These are phyloP conservation scores for Colletotrichum sp. DNA, from an alignment of 2,329 filamentous ascomycete genomes.

Conservation along the genomic window DNA sequence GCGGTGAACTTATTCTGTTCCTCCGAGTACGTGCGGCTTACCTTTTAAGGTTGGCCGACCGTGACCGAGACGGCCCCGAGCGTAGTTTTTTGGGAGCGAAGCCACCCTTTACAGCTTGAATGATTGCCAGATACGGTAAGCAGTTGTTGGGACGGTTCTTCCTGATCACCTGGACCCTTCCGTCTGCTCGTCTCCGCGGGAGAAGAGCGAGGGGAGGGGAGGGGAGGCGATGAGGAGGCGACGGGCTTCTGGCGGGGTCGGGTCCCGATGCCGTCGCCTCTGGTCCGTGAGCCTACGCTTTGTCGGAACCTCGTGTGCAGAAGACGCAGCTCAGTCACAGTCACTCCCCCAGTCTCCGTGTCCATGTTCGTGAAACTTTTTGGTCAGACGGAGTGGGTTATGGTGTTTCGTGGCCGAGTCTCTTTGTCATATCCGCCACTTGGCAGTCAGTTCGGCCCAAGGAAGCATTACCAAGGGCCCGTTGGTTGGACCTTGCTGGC, in stretches of 20 bases:
- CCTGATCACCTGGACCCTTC: neutral
- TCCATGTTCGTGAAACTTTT: conserved; percentile 2
- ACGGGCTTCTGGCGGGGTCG: neutral
- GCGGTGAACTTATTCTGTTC: neutral
- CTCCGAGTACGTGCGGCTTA: neutral
- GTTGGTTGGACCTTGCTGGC: neutral
- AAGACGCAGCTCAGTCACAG: neutral
- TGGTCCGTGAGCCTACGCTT: conserved; percentile 13
- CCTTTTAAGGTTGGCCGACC: neutral
- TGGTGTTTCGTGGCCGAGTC: conserved; percentile 1
- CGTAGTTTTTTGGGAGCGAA: neutral
- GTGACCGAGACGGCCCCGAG: neutral
- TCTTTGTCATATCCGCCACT: neutral
- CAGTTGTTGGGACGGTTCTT: neutral
- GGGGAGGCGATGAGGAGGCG: neutral
- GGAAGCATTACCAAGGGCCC: neutral
- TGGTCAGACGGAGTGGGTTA: neutral
- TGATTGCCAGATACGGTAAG: neutral
- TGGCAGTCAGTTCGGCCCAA: neutral
- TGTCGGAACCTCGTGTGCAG: neutral
- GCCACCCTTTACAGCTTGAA: neutral
- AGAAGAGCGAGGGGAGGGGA: neutral
- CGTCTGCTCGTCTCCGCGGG: neutral
- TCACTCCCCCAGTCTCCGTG: neutral
- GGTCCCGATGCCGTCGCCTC: neutral